Percentiles rank a stretch among this genome's conserved stretches.
Conservation (phyloP, 768 basidiomycete genomes). For the Clitopilus passeckerianus region DNA sequence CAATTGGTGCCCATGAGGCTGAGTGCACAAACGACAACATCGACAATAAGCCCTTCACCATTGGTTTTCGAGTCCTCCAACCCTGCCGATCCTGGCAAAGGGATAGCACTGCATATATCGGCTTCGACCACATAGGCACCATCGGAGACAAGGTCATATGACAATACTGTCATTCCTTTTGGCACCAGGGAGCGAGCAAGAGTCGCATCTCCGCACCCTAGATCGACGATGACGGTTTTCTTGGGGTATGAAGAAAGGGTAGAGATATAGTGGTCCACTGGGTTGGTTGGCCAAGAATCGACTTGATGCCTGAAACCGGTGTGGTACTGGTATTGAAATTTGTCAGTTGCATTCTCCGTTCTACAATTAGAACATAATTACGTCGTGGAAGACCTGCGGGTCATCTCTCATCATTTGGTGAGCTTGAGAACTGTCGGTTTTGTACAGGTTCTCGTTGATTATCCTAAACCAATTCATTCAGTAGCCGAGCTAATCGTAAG, state of each 20-base stretch:
- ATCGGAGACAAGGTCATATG: slow-evolving; percentile 78
- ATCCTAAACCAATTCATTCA: slow-evolving; percentile 41
- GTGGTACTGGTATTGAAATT: slow-evolving; percentile 68
- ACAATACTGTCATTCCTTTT: slow-evolving; percentile 64
- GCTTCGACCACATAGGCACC: slow-evolving; percentile 77
- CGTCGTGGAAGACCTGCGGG: slow-evolving; percentile 79
- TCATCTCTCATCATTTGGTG: slow-evolving; percentile 81
- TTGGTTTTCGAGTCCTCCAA: slow-evolving; percentile 28
- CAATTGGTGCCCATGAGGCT: slow-evolving; percentile 98
- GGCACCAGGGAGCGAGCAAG: slow-evolving; percentile 73
- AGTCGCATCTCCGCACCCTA: slow-evolving; percentile 94
- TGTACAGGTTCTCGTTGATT: slow-evolving; percentile 93
- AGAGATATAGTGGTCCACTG: slow-evolving; percentile 77
- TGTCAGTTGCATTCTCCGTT: not conserved
- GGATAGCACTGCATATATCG: slow-evolving; percentile 79
- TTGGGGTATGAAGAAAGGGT: slow-evolving; percentile 58
- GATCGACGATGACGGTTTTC: slow-evolving; percentile 78
- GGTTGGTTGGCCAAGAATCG: slow-evolving; percentile 90
- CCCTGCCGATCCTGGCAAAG: slow-evolving; percentile 77
- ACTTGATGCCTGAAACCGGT: slow-evolving; percentile 89
- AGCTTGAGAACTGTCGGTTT: slow-evolving; percentile 71
- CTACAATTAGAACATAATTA: slow-evolving; percentile 24
- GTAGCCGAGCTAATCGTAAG: not conserved
- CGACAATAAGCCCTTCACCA: slow-evolving; percentile 74
- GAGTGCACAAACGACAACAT: slow-evolving; percentile 89